phyloP scores from a whole-genome alignment of 2,329 filamentous ascomycete species.

The Cladorrhinum sp. region DNA sequence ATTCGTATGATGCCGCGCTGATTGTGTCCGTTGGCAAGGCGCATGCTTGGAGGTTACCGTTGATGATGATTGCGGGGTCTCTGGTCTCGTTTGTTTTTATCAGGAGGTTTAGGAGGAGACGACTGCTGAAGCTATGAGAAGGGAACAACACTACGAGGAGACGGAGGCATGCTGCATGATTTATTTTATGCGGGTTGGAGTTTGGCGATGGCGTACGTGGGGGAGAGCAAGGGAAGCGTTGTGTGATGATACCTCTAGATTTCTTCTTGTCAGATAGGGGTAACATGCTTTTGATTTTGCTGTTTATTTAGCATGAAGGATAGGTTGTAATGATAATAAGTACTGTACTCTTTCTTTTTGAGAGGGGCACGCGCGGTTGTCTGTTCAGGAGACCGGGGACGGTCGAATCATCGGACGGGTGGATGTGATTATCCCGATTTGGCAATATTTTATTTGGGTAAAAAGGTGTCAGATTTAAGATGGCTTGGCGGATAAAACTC shows the following conservation, averaged over 20 bases:
- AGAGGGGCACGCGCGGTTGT: too few species aligned
- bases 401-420: too few species aligned
- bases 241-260: background rate
- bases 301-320: too few species aligned
- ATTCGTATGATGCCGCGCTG: constrained; percentile 37
- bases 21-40: constrained; percentile 26
- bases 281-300: too few species aligned
- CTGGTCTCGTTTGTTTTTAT: constrained; percentile 11
- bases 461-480: too few species aligned
- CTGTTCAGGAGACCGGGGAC: too few species aligned
- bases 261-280: background rate
- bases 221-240: background rate
- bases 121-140: background rate
- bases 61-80: constrained; percentile 8
- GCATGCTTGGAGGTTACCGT: constrained; percentile 9
- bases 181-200: background rate
- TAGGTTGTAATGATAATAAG: too few species aligned
- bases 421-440: too few species aligned
- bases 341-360: background rate
- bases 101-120: constrained; percentile 11
- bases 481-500: too few species aligned
- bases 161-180: background rate
- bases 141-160: background rate
- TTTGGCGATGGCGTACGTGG: too few species aligned
- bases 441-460: too few species aligned